These are phyloP conservation scores for Hanseniaspora thailandica DNA, from an alignment of 805 yeast genomes.

Conservation along the genomic window DNA sequence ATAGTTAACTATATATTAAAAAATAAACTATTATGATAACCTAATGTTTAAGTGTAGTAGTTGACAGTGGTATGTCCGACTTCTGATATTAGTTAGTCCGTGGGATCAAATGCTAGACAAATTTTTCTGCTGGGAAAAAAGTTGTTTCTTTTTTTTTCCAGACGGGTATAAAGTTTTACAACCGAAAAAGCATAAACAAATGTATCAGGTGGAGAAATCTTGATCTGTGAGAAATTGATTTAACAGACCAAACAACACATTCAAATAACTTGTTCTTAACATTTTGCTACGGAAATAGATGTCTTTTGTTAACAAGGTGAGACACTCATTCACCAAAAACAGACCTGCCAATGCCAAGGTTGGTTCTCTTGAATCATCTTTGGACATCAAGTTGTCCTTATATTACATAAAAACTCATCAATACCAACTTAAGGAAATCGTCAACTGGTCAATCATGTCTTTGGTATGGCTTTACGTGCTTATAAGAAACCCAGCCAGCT, in stretches of 20 bases:
- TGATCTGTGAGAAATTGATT: background rate
- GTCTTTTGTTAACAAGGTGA: slow-evolving; percentile 4
- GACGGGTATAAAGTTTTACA: background rate
- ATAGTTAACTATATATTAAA: no score
- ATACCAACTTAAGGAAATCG: slow-evolving; percentile 38
- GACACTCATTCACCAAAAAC: slow-evolving; percentile 25
- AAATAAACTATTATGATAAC: no score
- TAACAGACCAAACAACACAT: background rate
- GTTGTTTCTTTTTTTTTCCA: background rate
- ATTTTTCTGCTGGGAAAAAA: background rate
- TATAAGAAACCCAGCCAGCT: slow-evolving; percentile 43
- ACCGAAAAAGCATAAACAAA: background rate
- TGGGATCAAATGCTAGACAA: no score
- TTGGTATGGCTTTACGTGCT: slow-evolving; percentile 48
- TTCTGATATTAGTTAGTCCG: no score
- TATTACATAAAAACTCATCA: slow-evolving; percentile 33
- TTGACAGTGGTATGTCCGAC: background rate
- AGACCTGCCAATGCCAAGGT: slow-evolving; percentile 38
- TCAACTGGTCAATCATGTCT: slow-evolving; percentile 40
- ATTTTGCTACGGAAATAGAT: background rate
- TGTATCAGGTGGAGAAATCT: no score
- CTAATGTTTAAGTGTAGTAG: no score
- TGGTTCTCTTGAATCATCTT: slow-evolving; percentile 41
- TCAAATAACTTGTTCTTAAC: background rate
- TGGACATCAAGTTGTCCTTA: slow-evolving; percentile 35